Percentiles rank a stretch among this genome's conserved stretches.
Evolutionary conservation across 2,329 filamentous ascomycete genomes (phyloP).

Genomic region (Botrytis tulipae): DNA sequence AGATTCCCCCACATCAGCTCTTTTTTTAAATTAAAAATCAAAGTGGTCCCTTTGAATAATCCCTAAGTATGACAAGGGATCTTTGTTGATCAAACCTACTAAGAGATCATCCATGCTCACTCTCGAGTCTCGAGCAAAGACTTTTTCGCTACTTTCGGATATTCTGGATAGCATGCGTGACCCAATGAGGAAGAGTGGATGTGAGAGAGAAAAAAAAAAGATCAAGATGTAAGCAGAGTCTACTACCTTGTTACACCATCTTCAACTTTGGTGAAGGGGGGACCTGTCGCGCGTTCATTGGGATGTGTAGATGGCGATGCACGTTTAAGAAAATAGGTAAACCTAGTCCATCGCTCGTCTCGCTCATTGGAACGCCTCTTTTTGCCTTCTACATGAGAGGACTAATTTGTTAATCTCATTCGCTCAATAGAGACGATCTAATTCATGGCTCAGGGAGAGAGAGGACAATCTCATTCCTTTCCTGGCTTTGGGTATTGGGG

Average conservation of each 20-base stretch:
- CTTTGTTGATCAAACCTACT: slow-evolving; percentile 15
- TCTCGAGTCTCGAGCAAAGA: neutral
- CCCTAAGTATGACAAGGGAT: neutral
- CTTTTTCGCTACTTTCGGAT: neutral
- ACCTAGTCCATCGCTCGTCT: neutral
- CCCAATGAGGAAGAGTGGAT: slow-evolving; percentile 1
- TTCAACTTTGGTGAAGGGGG: neutral
- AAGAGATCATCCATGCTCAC: neutral
- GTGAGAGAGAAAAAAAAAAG: neutral
- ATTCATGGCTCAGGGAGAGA: neutral
- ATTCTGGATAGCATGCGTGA: neutral
- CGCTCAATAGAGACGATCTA: neutral
- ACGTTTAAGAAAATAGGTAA: neutral
- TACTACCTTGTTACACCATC: neutral
- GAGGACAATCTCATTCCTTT: slow-evolving; percentile 6
- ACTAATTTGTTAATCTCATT: neutral
- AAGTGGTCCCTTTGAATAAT: neutral
- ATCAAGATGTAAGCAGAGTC: neutral
- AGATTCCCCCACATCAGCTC: slow-evolving; percentile 8
- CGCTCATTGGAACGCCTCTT: neutral
- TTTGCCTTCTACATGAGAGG: neutral
- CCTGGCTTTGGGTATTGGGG: neutral
- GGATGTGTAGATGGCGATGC: neutral
- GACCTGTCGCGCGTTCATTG: neutral
- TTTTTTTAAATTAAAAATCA: neutral